phyloP scores from a whole-genome alignment of 345 rosid species.

The Mangifera indica region DNA sequence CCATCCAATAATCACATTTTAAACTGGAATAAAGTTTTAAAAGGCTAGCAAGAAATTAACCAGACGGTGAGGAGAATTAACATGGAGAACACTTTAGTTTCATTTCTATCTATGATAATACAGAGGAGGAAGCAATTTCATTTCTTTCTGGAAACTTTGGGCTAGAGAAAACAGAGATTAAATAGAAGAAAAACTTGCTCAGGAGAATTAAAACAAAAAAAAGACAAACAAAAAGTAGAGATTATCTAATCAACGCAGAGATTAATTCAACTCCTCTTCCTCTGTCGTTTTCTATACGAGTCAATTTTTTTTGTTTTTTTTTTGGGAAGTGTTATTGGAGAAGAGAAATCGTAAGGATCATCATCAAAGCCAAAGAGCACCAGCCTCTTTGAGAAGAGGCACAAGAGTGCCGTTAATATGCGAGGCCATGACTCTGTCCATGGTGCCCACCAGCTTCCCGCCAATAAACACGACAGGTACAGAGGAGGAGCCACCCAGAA shows the following conservation, averaged over 20 bases:
- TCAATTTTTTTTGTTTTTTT: background rate
- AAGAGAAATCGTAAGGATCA: background rate
- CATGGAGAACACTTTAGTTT: constrained; percentile 3
- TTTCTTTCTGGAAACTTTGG: constrained; percentile 5
- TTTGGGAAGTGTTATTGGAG: background rate
- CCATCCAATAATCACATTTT: too few relatives aligned
- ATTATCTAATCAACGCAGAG: background rate
- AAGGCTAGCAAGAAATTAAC: background rate
- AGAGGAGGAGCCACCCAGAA: constrained; percentile 59
- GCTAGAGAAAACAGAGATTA: constrained; percentile 21
- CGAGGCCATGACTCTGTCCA: constrained; percentile 92
- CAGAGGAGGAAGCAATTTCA: constrained; percentile 57
- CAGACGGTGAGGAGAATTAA: background rate
- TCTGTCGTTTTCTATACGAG: constrained; percentile 22
- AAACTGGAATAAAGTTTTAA: background rate
- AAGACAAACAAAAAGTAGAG: background rate
- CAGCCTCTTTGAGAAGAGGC: constrained; percentile 89
- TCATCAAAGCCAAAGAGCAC: constrained; percentile 84
- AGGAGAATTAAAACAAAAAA: too few relatives aligned
- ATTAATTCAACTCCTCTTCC: constrained; percentile 34
- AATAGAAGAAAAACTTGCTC: constrained; percentile 7
- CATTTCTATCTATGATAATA: constrained; percentile 13
- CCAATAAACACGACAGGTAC: constrained; percentile 90
- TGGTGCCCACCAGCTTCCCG: constrained; percentile 83
- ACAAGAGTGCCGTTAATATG: constrained; percentile 93